These are phyloP conservation scores for Cladosporium sp. DNA, from an alignment of 2,329 filamentous ascomycete genomes.

Conservation along the genomic window DNA sequence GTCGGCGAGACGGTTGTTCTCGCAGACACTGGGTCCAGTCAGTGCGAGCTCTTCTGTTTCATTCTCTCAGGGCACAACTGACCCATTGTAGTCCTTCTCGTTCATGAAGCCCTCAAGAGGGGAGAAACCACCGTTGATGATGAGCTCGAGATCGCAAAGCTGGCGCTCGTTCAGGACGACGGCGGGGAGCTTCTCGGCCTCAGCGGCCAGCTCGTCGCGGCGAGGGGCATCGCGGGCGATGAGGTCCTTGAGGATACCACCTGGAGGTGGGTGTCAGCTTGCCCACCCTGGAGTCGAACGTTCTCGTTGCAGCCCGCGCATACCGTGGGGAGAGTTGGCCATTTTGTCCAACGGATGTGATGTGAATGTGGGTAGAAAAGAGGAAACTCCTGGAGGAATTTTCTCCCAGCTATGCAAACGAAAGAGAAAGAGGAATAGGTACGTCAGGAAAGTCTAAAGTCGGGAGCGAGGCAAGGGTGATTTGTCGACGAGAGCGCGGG, in stretches of 20 bases:
- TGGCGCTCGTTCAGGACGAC: conserved; percentile 85
- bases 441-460: neutral
- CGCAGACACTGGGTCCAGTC: conserved; percentile 62
- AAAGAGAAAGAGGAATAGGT: neutral
- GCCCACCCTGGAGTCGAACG: neutral
- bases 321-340: conserved; percentile 49
- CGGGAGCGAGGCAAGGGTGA: neutral
- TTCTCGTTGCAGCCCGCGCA: conserved; percentile 15
- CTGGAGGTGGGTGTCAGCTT: conserved; percentile 33
- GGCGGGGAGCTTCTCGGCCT: conserved; percentile 81
- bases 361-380: conserved; percentile 1
- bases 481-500: neutral
- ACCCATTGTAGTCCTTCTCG: conserved; percentile 94
- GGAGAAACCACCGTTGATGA: conserved; percentile 96
- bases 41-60: neutral
- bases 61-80: conserved; percentile 27
- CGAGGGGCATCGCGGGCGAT: conserved; percentile 84
- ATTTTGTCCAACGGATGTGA: conserved; percentile 25
- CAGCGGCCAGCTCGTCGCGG: conserved; percentile 69
- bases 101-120: conserved; percentile 98
- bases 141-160: conserved; percentile 94
- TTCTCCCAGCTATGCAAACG: too few relatives aligned
- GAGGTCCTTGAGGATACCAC: conserved; percentile 96
- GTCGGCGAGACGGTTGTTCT: conserved; percentile 76
- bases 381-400: neutral